These are phyloP conservation scores for Lepidium didymum DNA, from an alignment of 345 rosid genomes.

Conservation along the genomic window DNA sequence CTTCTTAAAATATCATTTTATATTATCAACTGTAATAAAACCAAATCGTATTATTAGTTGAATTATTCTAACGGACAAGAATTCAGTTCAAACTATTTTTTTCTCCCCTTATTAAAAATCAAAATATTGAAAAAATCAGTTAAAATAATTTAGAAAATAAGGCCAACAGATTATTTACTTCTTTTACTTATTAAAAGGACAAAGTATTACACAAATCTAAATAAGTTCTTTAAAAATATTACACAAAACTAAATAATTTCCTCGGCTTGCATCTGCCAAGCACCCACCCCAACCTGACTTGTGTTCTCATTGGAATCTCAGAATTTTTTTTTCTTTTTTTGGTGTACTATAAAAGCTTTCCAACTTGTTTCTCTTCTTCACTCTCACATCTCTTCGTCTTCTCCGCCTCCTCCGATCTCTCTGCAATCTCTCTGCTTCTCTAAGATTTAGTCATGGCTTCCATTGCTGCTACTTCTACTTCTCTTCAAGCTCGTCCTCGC, in stretches of 20 bases:
- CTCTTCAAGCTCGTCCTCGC: neutral
- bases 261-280: neutral
- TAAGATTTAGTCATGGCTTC: constrained; percentile 1
- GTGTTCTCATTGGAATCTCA: constrained; percentile 16
- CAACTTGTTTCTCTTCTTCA: neutral
- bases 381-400: neutral
- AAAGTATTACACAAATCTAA: no score
- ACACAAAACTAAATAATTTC: neutral
- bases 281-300: neutral
- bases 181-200: no score
- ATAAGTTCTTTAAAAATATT: no score
- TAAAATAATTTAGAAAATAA: no score
- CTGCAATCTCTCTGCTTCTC: neutral
- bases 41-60: no score
- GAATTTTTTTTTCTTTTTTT: neutral
- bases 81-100: no score
- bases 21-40: no score
- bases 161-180: no score
- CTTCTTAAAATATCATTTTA: no score
- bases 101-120: no score
- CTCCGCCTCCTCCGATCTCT: neutral
- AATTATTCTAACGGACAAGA: no score
- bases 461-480: neutral
- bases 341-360: neutral
- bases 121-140: no score